A percentile compares a stretch with the other conserved stretches of the same genome.
Evolutionary conservation across 371 early-diverging fungal species (phyloP).

Genomic region (Apophysomyces variabilis): DNA sequence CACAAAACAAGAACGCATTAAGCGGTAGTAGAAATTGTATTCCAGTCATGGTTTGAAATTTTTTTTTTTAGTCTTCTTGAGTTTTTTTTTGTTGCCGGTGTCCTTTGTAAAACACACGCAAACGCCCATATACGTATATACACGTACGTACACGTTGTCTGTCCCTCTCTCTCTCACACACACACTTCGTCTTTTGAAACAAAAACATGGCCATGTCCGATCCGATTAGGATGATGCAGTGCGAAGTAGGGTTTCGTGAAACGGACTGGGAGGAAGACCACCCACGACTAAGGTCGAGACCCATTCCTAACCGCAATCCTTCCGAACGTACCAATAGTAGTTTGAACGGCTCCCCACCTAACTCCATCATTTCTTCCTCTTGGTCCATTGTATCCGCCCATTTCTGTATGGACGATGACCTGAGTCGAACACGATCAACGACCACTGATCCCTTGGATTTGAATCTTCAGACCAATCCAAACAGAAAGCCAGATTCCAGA

Average conservation of each 20-base stretch:
- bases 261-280: background rate
- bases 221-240: background rate
- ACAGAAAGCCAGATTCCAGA: background rate
- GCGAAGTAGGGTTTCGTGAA: background rate
- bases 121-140: no score
- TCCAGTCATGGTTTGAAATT: no score
- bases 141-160: background rate
- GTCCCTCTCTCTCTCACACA: background rate
- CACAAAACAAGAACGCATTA: no score
- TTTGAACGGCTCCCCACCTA: slow-evolving; percentile 1
- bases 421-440: background rate
- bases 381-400: slow-evolving; percentile 2
- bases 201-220: slow-evolving; percentile 9
- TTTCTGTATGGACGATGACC: slow-evolving; percentile 1
- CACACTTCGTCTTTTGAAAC: background rate
- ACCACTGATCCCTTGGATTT: background rate
- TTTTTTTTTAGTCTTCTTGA: no score
- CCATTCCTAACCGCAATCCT: slow-evolving; percentile 10
- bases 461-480: background rate
- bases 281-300: background rate
- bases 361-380: slow-evolving; percentile 1
- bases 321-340: slow-evolving; percentile 2
- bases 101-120: no score
- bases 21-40: no score
- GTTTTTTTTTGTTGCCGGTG: no score